These are phyloP conservation scores for Malus hybrid DNA, from an alignment of 331 rosid species.

Conservation along the genomic window DNA sequence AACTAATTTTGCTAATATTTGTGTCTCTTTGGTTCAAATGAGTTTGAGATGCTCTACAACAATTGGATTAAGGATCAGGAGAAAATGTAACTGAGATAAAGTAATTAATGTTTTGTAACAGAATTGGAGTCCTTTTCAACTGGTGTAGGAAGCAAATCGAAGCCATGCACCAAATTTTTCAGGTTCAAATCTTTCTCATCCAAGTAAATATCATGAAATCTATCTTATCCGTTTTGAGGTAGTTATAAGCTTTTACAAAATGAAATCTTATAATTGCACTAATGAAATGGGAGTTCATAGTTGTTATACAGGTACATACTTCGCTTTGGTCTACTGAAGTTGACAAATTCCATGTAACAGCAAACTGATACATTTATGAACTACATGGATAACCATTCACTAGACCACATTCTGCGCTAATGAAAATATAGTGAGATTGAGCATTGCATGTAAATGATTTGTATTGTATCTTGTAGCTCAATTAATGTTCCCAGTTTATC, in stretches of 20 bases:
- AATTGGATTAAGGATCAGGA: conserved; percentile 38
- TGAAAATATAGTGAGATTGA: conserved; percentile 17
- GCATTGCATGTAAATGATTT: background rate
- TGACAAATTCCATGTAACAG: conserved; percentile 13
- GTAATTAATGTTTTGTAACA: conserved; percentile 82
- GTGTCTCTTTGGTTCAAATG: background rate
- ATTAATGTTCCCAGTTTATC: background rate
- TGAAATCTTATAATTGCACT: conserved; percentile 26
- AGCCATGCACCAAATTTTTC: conserved; percentile 99
- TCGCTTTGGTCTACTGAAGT: conserved; percentile 38
- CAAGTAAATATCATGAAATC: conserved; percentile 37
- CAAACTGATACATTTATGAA: conserved; percentile 22
- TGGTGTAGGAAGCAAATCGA: conserved; percentile 99
- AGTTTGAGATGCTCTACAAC: conserved; percentile 9
- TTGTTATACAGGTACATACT: conserved; percentile 53
- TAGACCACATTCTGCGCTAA: conserved; percentile 5
- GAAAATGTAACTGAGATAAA: conserved; percentile 46
- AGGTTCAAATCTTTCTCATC: conserved; percentile 93
- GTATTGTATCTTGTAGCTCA: conserved; percentile 16
- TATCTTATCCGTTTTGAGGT: conserved; percentile 16
- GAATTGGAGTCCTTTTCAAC: conserved; percentile 89
- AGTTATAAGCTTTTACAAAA: conserved; percentile 18
- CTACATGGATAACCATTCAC: conserved; percentile 23
- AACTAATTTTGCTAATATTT: background rate
- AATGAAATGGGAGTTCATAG: conserved; percentile 40